Evolutionary conservation across 2,329 filamentous ascomycete genomes (phyloP).

Genomic region (Dothidotthia symphoricarpi): DNA sequence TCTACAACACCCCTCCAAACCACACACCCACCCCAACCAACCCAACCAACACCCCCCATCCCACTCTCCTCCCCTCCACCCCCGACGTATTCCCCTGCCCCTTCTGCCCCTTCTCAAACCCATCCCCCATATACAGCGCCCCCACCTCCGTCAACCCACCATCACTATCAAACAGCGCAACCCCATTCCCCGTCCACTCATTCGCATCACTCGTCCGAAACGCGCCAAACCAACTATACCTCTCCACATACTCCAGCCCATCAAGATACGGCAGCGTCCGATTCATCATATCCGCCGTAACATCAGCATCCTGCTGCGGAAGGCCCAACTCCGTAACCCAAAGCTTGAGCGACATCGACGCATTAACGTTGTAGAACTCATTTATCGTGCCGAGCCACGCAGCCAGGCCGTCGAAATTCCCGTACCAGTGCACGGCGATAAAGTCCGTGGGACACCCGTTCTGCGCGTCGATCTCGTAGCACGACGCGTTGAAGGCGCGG

Average conservation of each 20-base stretch:
- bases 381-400: constrained; percentile 63
- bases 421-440: constrained; percentile 57
- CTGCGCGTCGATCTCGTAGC: constrained; percentile 35
- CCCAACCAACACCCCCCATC: too few relatives aligned
- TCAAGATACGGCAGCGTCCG: constrained; percentile 67
- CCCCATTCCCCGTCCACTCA: constrained; percentile 38
- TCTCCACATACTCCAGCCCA: constrained; percentile 49
- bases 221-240: constrained; percentile 39
- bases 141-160: constrained; percentile 35
- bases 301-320: constrained; percentile 53
- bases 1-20: too few relatives aligned
- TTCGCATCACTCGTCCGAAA: constrained; percentile 36
- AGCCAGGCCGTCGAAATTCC: constrained; percentile 66
- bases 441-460: constrained; percentile 53
- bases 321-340: constrained; percentile 80
- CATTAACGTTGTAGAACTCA: constrained; percentile 51
- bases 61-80: neutral
- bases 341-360: constrained; percentile 48
- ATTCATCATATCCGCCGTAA: constrained; percentile 69
- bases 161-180: constrained; percentile 34
- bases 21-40: too few relatives aligned
- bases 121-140: constrained; percentile 34
- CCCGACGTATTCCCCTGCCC: constrained; percentile 16
- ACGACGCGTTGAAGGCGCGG: constrained; percentile 63
- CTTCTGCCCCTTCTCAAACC: constrained; percentile 33